Base-by-base conservation (phyloP, 106 monocot genomes). In the Dendrobium catenatum region DNA sequence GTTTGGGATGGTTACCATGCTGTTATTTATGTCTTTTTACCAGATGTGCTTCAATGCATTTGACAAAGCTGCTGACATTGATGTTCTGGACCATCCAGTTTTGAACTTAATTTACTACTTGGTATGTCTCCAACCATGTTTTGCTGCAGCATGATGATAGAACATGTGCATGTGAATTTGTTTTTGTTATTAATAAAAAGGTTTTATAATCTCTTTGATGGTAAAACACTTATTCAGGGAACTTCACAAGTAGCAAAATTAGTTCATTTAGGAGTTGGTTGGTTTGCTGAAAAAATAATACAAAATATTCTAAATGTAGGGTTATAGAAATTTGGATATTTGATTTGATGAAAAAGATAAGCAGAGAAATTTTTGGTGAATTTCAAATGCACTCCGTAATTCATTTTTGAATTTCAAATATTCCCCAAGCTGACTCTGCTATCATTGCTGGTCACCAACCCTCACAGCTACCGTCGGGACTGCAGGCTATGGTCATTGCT, bases 11-110 rank as follows among this genome's bases (percentile, higher is more conserved):
- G 41, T 80, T 7, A 29, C 19, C 27, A 59, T 15, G 9, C 70
- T 70, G 70, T 11, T 70, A 16, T 22, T 75, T 80, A 17, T 79
- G 17, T 24, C 31, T 82, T 8, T 77, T 72, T 33, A 18, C 24
- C 83, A 90, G 92, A 86, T 90, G 88, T 92, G 86, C 77, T 83
- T 92, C 54, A 85, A 83, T 85, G 89, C 89, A 31, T 88, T 92
- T 47, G 83, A 92, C 72, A 90, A 83, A 85, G 86, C 84, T 81
- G 92, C 88, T 11, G 86, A 92, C 42, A 86, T 93, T 80, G 92
- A 92, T 85, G 86, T 92, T 77, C 80, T 92, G 20, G 56, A 86
- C 72, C 92, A 92, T 86, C 92, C 92, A 16, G 81, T 92, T 78
- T 85, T 92, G 42, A 92, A 92, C 85, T 88, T 89, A n/a, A 77